Base-by-base conservation (phyloP, 2,329 filamentous ascomycete species). In the Aspergillus udagawae region DNA sequence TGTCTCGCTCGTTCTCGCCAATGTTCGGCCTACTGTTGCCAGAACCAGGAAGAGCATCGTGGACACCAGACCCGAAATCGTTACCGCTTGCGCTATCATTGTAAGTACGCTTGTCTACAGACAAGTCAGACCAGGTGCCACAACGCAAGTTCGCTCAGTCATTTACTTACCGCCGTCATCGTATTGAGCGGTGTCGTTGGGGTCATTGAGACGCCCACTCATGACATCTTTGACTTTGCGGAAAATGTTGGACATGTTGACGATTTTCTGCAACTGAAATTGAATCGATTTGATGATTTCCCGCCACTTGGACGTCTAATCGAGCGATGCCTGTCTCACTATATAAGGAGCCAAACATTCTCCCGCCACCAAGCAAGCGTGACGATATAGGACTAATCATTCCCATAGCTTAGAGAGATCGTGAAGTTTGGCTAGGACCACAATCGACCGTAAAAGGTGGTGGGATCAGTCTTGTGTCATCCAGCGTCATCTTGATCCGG, bases 141-240 rank as follows among this genome's bases (percentile, higher is more conserved):
- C 32, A 32, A 38, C 14, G 14, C 32, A 38, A 17, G 14, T 38
- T 38, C 32, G 5, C 2, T 38, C 32, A 38, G 32, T n/a, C 32
- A 20, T 47, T 25, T 17, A 29, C 28, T 20, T 41, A 10, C 47
- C 44, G 25, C 28, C 1, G 35, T 29, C 44, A 38, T 14, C 25
- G 17, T 14, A 32, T n/a, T 17, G 3, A 54, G 51, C 21, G 29
- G 60, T 60, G 17, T 52, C 57, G 48, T 69, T 61, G 17, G 59
- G 60, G 20, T 62, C 59, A 21, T 67, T 58, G 55, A 70, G 63
- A 62, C 72, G 65, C 29, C 73, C 65, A 27, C 64, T 66, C 52
- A 82, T 58, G 60, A 67, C 76, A 44, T 80, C 75, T 67, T 80
- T 82, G 54, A 80, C 73, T 59, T 80, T 81, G 67, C 80, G 72